phyloP scores from a whole-genome alignment of 495 filamentous ascomycete species.

The Aspergillus funiculosus region DNA sequence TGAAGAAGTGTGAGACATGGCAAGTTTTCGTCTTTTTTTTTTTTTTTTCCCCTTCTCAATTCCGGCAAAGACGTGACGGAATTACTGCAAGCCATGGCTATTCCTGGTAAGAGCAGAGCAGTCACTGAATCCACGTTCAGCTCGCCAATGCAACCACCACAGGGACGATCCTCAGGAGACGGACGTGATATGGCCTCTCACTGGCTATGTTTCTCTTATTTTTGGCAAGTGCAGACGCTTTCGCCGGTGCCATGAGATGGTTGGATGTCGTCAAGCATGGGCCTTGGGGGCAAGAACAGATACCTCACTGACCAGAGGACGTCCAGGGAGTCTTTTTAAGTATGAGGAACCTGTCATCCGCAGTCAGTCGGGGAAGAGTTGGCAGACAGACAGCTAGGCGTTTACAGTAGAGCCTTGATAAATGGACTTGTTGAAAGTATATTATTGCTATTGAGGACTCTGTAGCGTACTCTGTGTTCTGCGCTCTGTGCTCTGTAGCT shows the following conservation, averaged over 20 bases:
- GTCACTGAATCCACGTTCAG: slow-evolving; percentile 5
- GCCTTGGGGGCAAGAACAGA: not conserved
- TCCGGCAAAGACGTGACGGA: slow-evolving; percentile 1
- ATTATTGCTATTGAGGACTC: too few relatives aligned
- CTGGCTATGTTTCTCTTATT: slow-evolving; percentile 21
- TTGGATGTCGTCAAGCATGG: slow-evolving; percentile 7
- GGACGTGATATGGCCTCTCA: slow-evolving; percentile 10
- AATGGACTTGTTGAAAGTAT: too few relatives aligned
- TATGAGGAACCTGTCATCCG: too few relatives aligned
- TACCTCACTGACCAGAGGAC: slow-evolving; percentile 1
- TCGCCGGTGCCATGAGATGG: slow-evolving; percentile 4
- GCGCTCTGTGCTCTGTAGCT: too few relatives aligned
- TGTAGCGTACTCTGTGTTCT: too few relatives aligned
- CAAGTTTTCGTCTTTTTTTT: too few relatives aligned
- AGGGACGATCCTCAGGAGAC: slow-evolving; percentile 7
- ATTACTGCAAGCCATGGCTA: slow-evolving; percentile 1
- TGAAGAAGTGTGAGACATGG: slow-evolving; percentile 10
- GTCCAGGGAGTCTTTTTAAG: too few relatives aligned
- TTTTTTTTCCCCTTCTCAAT: too few relatives aligned
- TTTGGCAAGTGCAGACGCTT: slow-evolving; percentile 12
- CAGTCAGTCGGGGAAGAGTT: too few relatives aligned
- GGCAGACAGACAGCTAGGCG: too few relatives aligned
- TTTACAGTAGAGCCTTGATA: too few relatives aligned
- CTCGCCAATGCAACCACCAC: slow-evolving; percentile 6
- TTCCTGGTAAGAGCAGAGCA: slow-evolving; percentile 9